These are phyloP conservation scores for Vitis hybrid DNA, from an alignment of 177 flowering plant genomes.

Conservation along the genomic window DNA sequence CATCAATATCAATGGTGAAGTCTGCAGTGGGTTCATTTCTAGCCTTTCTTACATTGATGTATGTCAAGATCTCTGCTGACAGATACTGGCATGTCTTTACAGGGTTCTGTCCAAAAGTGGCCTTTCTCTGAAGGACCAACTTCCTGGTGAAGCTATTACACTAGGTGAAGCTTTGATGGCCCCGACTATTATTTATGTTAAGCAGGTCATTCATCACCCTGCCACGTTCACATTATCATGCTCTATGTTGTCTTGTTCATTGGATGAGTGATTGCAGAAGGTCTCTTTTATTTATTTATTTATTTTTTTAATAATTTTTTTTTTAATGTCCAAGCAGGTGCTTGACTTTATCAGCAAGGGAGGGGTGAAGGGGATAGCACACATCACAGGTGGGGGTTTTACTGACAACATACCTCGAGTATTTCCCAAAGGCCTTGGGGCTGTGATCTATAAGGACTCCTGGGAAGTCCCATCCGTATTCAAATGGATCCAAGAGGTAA, in stretches of 20 bases:
- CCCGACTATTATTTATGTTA: conserved; percentile 90
- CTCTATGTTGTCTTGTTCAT: background rate
- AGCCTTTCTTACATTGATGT: too few relatives aligned
- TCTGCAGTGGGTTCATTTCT: too few relatives aligned
- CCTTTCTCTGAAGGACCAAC: conserved; percentile 61
- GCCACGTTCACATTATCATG: background rate
- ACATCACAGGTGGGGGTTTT: conserved; percentile 97
- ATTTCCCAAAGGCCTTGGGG: conserved; percentile 87
- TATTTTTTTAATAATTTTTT: too few relatives aligned
- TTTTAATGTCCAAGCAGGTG: conserved; percentile 40
- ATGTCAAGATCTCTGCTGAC: background rate
- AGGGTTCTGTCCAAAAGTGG: conserved; percentile 84
- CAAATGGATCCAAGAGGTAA: conserved; percentile 97
- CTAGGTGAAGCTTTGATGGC: conserved; percentile 96
- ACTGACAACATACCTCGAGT: conserved; percentile 97
- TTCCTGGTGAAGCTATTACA: conserved; percentile 60
- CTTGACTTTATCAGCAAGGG: conserved; percentile 79
- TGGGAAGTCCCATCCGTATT: conserved; percentile 81
- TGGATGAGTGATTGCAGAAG: too few relatives aligned
- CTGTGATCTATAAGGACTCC: conserved; percentile 55
- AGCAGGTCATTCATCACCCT: conserved; percentile 54
- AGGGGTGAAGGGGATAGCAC: conserved; percentile 95
- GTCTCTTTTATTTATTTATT: too few relatives aligned
- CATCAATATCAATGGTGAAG: too few relatives aligned
- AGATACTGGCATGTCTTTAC: conserved; percentile 1